These are phyloP conservation scores for Cladosporium sp. DNA, from an alignment of 2,329 filamentous ascomycete genomes.

Conservation along the genomic window DNA sequence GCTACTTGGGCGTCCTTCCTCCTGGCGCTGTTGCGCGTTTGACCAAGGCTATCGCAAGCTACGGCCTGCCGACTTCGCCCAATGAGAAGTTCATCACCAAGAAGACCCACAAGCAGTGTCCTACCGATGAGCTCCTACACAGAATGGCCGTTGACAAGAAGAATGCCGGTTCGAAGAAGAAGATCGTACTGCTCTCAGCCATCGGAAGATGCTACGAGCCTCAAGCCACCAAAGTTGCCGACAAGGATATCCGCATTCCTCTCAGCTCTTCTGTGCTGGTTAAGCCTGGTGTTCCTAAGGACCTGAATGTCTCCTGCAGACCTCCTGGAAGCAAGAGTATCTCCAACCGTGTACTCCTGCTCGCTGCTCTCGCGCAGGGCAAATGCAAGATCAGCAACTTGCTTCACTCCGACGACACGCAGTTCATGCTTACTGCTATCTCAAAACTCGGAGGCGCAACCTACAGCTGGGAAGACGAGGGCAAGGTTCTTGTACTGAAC, in stretches of 20 bases:
- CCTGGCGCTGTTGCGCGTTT: slow-evolving; percentile 85
- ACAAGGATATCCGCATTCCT: slow-evolving; percentile 75
- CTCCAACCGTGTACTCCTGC: slow-evolving; percentile 89
- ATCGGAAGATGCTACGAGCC: slow-evolving; percentile 86
- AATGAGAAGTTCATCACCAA: slow-evolving; percentile 78
- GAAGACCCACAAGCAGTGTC: slow-evolving; percentile 81
- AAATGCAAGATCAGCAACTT: slow-evolving; percentile 86
- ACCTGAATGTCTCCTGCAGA: slow-evolving; percentile 67
- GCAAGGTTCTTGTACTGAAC: slow-evolving; percentile 82
- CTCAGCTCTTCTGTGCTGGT: slow-evolving; percentile 76
- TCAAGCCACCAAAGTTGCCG: slow-evolving; percentile 83
- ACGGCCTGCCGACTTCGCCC: slow-evolving; percentile 80
- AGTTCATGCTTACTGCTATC: slow-evolving; percentile 95
- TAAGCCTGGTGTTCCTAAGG: slow-evolving; percentile 63
- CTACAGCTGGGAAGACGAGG: slow-evolving; percentile 90
- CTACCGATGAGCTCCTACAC: slow-evolving; percentile 75
- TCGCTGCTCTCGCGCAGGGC: slow-evolving; percentile 84
- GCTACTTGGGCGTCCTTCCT: slow-evolving; percentile 78
- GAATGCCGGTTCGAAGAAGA: slow-evolving; percentile 92
- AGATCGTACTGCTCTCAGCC: slow-evolving; percentile 84
- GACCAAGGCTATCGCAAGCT: slow-evolving; percentile 90
- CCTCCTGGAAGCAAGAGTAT: slow-evolving; percentile 97
- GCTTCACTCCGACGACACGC: slow-evolving; percentile 92
- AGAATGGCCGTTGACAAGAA: slow-evolving; percentile 99
- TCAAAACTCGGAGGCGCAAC: slow-evolving; percentile 77